Conservation (phyloP, 2,329 filamentous ascomycete species). For the Fusarium nematophilum region DNA sequence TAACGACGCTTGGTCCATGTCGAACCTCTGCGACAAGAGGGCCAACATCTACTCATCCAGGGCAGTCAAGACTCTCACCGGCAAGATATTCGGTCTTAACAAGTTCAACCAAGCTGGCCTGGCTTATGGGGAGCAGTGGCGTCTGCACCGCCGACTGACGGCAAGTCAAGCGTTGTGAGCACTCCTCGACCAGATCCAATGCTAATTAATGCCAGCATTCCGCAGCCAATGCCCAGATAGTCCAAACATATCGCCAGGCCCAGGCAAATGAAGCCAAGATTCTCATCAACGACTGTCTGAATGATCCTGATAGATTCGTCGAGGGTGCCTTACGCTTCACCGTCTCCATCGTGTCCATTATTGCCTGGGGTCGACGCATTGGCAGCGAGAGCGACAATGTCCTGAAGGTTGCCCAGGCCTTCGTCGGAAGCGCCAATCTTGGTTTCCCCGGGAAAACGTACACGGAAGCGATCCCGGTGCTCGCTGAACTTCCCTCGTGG, state of each 20-base stretch:
- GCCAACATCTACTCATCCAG: conserved; percentile 18
- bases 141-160: conserved; percentile 9
- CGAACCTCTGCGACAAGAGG: conserved; percentile 14
- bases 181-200: too few relatives aligned
- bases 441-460: conserved; percentile 20
- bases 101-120: conserved; percentile 22
- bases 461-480: conserved; percentile 14
- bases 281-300: conserved; percentile 3
- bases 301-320: conserved; percentile 4
- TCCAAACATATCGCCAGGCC: conserved; percentile 10
- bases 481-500: conserved; percentile 5
- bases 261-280: conserved; percentile 11
- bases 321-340: conserved; percentile 10
- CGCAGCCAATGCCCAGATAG: conserved; percentile 9
- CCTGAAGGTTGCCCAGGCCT: conserved; percentile 20
- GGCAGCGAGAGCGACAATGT: background rate
- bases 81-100: conserved; percentile 14
- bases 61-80: conserved; percentile 9
- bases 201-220: conserved; percentile 8
- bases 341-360: conserved; percentile 15
- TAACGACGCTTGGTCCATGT: conserved; percentile 24
- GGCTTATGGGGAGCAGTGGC: conserved; percentile 13
- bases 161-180: background rate
- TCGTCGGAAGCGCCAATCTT: conserved; percentile 19
- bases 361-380: conserved; percentile 17